Evolutionary conservation across 345 rosid genomes (phyloP).

Genomic region (Salix dunnii): DNA sequence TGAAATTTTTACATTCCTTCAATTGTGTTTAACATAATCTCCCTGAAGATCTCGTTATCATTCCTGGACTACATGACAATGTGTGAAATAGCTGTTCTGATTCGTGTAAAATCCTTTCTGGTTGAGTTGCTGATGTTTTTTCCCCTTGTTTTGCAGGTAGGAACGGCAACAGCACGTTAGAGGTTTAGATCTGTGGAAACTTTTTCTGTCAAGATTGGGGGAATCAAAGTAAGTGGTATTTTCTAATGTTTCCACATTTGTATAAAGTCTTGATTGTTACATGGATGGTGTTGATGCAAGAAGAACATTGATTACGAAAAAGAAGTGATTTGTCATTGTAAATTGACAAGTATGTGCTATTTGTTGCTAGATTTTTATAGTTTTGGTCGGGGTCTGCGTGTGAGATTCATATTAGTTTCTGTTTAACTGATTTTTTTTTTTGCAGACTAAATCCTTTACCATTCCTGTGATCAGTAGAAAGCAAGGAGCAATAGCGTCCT

Average conservation of each 20-base stretch:
- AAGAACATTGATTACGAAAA: not conserved
- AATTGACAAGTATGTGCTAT: not conserved
- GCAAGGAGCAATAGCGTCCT: constrained; percentile 22
- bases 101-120: not conserved
- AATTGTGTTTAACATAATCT: not conserved
- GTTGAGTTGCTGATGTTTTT: not conserved
- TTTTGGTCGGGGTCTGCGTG: not conserved
- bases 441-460: not conserved
- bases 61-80: not conserved
- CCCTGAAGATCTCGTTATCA: not conserved
- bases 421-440: constrained; percentile 5
- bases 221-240: constrained; percentile 22
- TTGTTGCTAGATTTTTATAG: not conserved
- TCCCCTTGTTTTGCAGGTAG: constrained; percentile 16
- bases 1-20: not conserved
- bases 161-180: not conserved
- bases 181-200: not conserved
- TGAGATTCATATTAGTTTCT: not conserved
- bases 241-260: not conserved
- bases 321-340: not conserved
- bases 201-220: constrained; percentile 31
- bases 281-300: not conserved
- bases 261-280: not conserved
- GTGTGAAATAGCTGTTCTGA: not conserved
- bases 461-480: constrained; percentile 20